Evolutionary conservation across 805 yeast genomes (phyloP).

Genomic region (Ogataea methylovora): DNA sequence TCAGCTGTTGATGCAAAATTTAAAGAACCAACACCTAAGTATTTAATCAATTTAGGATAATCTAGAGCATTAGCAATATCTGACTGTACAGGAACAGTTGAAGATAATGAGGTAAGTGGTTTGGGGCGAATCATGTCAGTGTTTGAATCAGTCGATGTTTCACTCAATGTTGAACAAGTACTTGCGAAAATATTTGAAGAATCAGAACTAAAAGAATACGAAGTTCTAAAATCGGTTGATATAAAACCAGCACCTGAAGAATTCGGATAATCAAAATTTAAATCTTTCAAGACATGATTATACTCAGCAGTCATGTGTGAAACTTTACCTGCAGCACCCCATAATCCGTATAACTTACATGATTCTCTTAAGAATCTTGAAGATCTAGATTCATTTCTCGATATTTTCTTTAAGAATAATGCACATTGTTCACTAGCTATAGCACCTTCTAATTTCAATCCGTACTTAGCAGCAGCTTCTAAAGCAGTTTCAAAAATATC

Average conservation of each 20-base stretch:
- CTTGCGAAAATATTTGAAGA: background rate
- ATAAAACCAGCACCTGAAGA: slow-evolving; percentile 2
- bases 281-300: slow-evolving; percentile 19
- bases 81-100: background rate
- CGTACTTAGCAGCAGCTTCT: slow-evolving; percentile 26
- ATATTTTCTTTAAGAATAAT: slow-evolving; percentile 24
- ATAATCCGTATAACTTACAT: slow-evolving; percentile 22
- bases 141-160: background rate
- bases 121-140: background rate
- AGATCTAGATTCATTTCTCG: slow-evolving; percentile 25
- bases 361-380: slow-evolving; percentile 30
- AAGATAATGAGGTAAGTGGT: background rate
- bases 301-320: slow-evolving; percentile 21
- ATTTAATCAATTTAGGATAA: background rate
- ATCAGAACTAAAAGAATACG: background rate
- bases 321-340: slow-evolving; percentile 21
- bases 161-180: background rate
- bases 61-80: background rate
- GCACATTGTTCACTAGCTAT: slow-evolving; percentile 35
- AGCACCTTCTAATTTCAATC: slow-evolving; percentile 31
- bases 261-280: background rate
- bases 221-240: too few relatives aligned
- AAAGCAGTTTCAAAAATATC: slow-evolving; percentile 40
- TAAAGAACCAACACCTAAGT: too few relatives aligned
- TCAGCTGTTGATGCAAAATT: background rate